phyloP scores from a whole-genome alignment of 768 basidiomycete genomes.

The Hypholoma sublateritium region DNA sequence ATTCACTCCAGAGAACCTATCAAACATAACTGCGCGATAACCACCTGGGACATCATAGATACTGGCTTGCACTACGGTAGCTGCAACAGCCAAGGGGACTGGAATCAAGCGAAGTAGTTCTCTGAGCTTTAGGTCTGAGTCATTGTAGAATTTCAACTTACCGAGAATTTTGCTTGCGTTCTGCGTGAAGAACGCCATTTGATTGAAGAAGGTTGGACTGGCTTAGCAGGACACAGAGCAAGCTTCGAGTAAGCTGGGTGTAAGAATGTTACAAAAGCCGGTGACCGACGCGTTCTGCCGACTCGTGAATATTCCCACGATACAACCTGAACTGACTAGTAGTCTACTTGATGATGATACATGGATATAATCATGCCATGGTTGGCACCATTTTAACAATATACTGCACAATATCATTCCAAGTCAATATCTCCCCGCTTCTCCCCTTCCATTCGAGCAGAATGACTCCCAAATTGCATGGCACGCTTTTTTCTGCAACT shows the following conservation, averaged over 20 bases:
- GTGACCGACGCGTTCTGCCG: neutral
- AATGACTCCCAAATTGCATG: slow-evolving; percentile 95
- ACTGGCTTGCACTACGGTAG: slow-evolving; percentile 47
- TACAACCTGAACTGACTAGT: too few relatives aligned
- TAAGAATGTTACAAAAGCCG: neutral
- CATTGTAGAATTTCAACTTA: slow-evolving; percentile 22
- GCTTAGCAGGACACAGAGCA: neutral
- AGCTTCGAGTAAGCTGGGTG: neutral
- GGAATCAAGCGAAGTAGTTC: neutral
- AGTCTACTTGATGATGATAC: too few relatives aligned
- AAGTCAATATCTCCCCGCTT: slow-evolving; percentile 50
- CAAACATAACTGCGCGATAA: slow-evolving; percentile 96
- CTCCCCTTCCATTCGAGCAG: slow-evolving; percentile 79
- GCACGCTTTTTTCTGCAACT: slow-evolving; percentile 84
- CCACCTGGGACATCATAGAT: slow-evolving; percentile 84
- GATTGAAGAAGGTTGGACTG: neutral
- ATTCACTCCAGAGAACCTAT: slow-evolving; percentile 91
- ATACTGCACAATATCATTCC: slow-evolving; percentile 16
- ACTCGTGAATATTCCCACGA: slow-evolving; percentile 6
- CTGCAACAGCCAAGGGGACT: slow-evolving; percentile 52
- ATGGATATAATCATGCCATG: too few relatives aligned
- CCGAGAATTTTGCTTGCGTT: slow-evolving; percentile 48
- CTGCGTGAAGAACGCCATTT: slow-evolving; percentile 51
- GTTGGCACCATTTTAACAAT: too few relatives aligned
- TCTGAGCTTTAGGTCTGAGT: neutral